These are phyloP conservation scores for Ogataea angusta DNA, from an alignment of 805 yeast species.

Conservation along the genomic window DNA sequence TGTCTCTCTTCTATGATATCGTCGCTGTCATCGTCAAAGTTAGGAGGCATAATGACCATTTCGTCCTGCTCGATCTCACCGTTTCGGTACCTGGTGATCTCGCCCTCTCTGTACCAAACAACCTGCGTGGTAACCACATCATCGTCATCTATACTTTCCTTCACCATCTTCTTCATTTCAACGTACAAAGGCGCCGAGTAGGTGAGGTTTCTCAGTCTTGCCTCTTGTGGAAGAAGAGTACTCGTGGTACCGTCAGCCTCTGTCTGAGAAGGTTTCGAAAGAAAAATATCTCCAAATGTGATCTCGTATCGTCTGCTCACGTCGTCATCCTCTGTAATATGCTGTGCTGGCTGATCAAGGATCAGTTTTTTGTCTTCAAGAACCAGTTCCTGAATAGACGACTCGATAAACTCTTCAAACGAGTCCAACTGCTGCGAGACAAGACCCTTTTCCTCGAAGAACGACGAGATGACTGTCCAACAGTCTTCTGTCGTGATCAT, in stretches of 20 bases:
- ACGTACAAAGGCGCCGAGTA: constrained; percentile 95
- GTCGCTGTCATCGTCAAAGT: constrained; percentile 59
- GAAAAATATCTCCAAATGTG: constrained; percentile 94
- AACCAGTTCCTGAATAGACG: constrained; percentile 94
- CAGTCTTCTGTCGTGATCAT: constrained; percentile 96
- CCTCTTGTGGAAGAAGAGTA: constrained; percentile 97
- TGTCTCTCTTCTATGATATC: constrained; percentile 50
- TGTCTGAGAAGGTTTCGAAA: constrained; percentile 96
- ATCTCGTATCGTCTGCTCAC: constrained; percentile 91
- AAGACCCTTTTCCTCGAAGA: constrained; percentile 93
- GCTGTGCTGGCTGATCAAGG: constrained; percentile 97
- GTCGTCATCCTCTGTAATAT: constrained; percentile 85
- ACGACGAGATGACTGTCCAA: constrained; percentile 96
- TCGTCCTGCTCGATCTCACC: constrained; percentile 27
- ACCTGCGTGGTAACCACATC: constrained; percentile 49
- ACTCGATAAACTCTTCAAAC: constrained; percentile 94
- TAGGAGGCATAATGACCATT: constrained; percentile 28
- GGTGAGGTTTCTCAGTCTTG: constrained; percentile 91
- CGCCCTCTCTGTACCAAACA: constrained; percentile 56
- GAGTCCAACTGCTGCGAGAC: constrained; percentile 98
- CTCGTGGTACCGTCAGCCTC: constrained; percentile 99
- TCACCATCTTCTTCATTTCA: constrained; percentile 88
- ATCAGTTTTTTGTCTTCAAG: constrained; percentile 93
- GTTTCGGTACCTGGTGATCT: constrained; percentile 39
- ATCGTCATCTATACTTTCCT: constrained; percentile 74